phyloP scores from a whole-genome alignment of 805 yeast species.

The Lipomyces chichibuensis region DNA sequence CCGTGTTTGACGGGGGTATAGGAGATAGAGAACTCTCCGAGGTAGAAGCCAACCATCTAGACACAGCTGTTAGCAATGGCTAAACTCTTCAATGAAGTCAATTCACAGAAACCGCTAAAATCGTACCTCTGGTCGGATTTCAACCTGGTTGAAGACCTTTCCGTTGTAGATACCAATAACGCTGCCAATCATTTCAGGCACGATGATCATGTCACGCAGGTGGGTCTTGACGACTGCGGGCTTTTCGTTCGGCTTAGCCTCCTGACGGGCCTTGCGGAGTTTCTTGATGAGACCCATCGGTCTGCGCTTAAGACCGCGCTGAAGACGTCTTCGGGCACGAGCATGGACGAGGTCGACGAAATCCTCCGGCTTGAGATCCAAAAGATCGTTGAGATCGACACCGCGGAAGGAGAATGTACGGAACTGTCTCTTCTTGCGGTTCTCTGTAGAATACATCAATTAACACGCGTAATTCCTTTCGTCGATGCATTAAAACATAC shows the following conservation, averaged over 20 bases:
- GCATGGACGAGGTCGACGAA: constrained; percentile 96
- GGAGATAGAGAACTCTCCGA: constrained; percentile 99
- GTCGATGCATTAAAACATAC: constrained; percentile 13
- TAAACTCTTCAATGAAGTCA: too few species aligned
- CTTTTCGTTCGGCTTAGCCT: constrained; percentile 85
- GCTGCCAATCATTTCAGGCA: constrained; percentile 99
- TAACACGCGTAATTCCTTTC: neutral
- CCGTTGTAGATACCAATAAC: constrained; percentile 99
- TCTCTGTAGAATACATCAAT: constrained; percentile 36
- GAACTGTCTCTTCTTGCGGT: constrained; percentile 73
- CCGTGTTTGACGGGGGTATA: constrained; percentile 99
- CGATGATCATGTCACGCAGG: constrained; percentile 97
- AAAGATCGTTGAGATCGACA: constrained; percentile 91
- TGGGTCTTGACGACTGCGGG: constrained; percentile 98
- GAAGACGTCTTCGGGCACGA: constrained; percentile 99
- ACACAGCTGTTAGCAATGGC: neutral
- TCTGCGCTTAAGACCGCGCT: constrained; percentile 94
- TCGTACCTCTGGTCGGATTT: constrained; percentile 81
- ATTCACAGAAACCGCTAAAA: neutral
- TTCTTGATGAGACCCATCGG: constrained; percentile 96
- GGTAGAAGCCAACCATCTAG: constrained; percentile 98
- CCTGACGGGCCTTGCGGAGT: constrained; percentile 95
- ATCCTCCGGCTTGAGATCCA: constrained; percentile 94
- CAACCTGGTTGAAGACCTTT: constrained; percentile 98
- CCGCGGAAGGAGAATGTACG: constrained; percentile 99